Evolutionary conservation across 106 monocot genomes (phyloP), one percentile per base, ranked within the genome.

Genomic region (Gastrodia elata): DNA sequence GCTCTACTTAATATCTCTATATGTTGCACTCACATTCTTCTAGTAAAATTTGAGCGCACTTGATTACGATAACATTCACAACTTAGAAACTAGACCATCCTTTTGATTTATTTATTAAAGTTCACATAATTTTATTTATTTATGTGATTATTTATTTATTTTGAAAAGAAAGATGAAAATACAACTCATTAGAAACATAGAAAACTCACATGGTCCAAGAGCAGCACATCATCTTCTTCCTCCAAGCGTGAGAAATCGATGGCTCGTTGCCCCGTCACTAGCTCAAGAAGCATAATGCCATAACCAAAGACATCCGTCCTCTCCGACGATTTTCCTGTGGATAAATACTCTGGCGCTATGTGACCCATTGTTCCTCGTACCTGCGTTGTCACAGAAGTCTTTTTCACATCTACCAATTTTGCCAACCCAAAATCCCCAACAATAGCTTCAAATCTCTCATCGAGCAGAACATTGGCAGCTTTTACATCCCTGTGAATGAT

Each of bases 401-500:
- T 83, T 39, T 24, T 80, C 43, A 83, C 77, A 65, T 87, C 86
- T 1, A 87, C 80, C 77, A 80, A 65, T 44, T 87, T 87, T 9
- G 83, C 83, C 25, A 87, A 69, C 5, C 86, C 86, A 58, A 87
- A 87, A n/a, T 87, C 86, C 13, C 86, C 86, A 30, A 87, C 83
- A 36, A 87, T 78, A 13, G 86, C 77, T 68, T 86, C 86, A 43
- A 86, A 82, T 38, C 80, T 56, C 35, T 74, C 82, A 65, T 82
- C 80, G 40, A 86, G 83, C 32, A 87, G 71, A 28, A 87, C 80
- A 77, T 87, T 87, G 20, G 86, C 86, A 58, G 86, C 86, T 76
- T 87, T 87, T n/a, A 87, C 83, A 34, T 87, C 86, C n/a, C 86
- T 77, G 36, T 87, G 86, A 35, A 87, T 87, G 14, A 87, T 87